These are phyloP conservation scores for Eutrema heterophyllum DNA, from an alignment of 345 rosid genomes.

Conservation along the genomic window DNA sequence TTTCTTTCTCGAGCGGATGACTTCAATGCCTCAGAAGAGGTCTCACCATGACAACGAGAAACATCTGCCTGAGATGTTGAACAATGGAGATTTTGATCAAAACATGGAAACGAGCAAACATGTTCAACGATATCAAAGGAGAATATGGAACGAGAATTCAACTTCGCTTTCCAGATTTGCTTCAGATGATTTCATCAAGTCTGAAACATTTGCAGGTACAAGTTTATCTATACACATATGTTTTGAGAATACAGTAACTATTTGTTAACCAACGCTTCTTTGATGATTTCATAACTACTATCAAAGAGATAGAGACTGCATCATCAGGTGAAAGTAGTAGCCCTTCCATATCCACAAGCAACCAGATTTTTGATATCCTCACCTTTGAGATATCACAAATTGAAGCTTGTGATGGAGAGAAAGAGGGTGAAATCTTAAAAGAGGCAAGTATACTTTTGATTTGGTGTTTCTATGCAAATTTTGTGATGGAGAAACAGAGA, in stretches of 20 bases:
- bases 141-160: background rate
- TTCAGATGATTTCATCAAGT: slow-evolving; percentile 1
- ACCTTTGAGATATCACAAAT: slow-evolving; percentile 5
- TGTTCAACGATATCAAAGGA: too few species aligned
- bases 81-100: slow-evolving; percentile 36
- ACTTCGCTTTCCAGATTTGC: background rate
- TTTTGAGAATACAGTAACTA: background rate
- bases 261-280: background rate
- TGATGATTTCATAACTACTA: slow-evolving; percentile 21
- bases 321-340: slow-evolving; percentile 20
- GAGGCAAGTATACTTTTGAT: slow-evolving; percentile 32
- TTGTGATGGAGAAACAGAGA: background rate
- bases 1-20: slow-evolving; percentile 76
- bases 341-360: slow-evolving; percentile 24
- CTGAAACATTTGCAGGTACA: slow-evolving; percentile 12
- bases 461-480: background rate
- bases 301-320: slow-evolving; percentile 31
- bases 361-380: slow-evolving; percentile 20
- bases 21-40: slow-evolving; percentile 32
- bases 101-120: too few species aligned
- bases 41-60: slow-evolving; percentile 63
- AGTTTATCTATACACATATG: background rate
- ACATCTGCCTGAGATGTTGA: slow-evolving; percentile 70
- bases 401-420: slow-evolving; percentile 36
- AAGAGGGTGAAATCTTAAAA: slow-evolving; percentile 22